Conservation (phyloP, 2,329 filamentous ascomycete species). For the Aspergillus clavatus region DNA sequence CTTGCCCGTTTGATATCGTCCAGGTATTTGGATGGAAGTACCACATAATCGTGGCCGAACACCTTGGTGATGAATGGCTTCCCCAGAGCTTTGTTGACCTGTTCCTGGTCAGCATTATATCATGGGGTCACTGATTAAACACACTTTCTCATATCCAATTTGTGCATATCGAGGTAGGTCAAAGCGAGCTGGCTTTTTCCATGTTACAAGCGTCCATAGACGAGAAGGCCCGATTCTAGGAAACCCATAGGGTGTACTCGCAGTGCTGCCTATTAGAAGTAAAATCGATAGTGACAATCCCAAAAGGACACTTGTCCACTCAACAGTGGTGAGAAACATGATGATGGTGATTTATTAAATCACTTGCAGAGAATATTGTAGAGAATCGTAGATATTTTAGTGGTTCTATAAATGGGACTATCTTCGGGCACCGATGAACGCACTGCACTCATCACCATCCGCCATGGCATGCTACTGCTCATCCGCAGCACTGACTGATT, state of each 20-base stretch:
- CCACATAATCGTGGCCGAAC: not conserved
- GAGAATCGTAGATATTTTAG: not conserved
- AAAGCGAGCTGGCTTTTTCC: not conserved
- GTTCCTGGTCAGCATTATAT: not conserved
- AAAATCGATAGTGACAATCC: not conserved
- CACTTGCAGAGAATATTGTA: not conserved
- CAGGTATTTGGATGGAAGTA: not conserved
- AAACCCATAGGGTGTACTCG: not conserved
- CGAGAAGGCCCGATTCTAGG: not conserved
- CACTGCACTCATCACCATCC: not conserved
- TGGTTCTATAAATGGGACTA: not conserved
- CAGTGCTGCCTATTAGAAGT: not conserved
- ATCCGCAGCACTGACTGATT: not conserved
- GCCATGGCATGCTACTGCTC: not conserved
- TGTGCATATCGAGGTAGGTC: not conserved
- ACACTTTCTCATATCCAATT: not conserved
- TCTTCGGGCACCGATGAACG: not conserved
- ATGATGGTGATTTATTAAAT: not conserved
- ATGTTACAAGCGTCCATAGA: not conserved
- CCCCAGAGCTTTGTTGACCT: not conserved
- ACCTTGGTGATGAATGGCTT: not conserved
- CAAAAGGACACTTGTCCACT: not conserved
- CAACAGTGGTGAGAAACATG: not conserved
- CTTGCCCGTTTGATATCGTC: not conserved
- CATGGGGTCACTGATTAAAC: not conserved